Base-by-base conservation (phyloP, 352 stramenopile genomes). In the Globisporangium okanoganense region DNA sequence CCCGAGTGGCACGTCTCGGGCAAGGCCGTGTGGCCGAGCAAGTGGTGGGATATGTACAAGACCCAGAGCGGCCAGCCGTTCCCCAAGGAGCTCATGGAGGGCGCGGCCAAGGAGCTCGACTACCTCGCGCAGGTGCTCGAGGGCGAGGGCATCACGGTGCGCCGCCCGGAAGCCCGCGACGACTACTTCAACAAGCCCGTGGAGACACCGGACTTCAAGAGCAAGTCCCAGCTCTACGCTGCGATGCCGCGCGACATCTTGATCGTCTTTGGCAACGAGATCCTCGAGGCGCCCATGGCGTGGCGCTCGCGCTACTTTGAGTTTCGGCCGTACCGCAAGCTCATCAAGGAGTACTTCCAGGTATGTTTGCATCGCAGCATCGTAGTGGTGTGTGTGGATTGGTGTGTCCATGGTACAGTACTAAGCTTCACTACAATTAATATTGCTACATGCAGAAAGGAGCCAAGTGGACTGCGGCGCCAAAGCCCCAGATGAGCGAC, bases 31-130 rank as follows among this genome's bases (percentile, higher is more conserved):
- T 96, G 88, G 88, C 88, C 88, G 6, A 71, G 60, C 52, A 94
- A 94, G 57, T 89, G 87, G 68, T 97, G 88, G 88, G 78, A 95
- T 53, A 95, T 97, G 87, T 96, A 94, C 78, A 92, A 96, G 72
- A 90, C 70, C 49, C 69, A 94, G 59, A 79, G 73, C 55, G 88
- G 88, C 12, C 71, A 89, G 64, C 62, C 76, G 24, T 96, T 96
- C 75, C 87, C 87, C 14, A 64, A 73, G 52, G 70, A 96, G 50
- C 75, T 96, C 45, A 81, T 94, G 61, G 70, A 85, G 33, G 78
- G 75, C 41, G 88, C 88, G 0, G 70, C 72, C 50, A 85, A 85
- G 59, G 88, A 96, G 56, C 80, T 96, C 24, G 87, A 96, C 75
- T 92, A 96, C 62, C 78, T 96, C 27, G 78, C 83, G 1, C 62